A percentile compares a stretch with the other conserved stretches of the same genome.
phyloP scores from a whole-genome alignment of 1,284 basidiomycete genomes.

The Pseudozyma thailandica region DNA sequence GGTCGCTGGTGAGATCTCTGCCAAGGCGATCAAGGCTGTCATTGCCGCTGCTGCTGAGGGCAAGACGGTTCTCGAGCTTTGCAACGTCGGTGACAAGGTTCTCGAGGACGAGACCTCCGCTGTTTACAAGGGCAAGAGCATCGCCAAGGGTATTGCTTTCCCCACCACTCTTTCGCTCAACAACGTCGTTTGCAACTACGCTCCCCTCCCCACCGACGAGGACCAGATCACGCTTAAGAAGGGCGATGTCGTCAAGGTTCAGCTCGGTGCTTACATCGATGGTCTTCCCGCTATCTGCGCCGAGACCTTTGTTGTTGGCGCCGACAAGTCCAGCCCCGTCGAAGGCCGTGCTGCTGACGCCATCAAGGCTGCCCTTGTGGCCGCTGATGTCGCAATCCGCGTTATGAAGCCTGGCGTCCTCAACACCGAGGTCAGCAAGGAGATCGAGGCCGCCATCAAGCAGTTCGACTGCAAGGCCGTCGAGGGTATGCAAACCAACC shows the following conservation, averaged over 20 bases:
- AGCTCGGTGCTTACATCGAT: constrained; percentile 96
- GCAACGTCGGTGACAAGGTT: constrained; percentile 89
- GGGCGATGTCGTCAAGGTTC: constrained; percentile 93
- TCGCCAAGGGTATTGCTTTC: constrained; percentile 88
- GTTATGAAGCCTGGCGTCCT: constrained; percentile 76
- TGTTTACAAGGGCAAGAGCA: constrained; percentile 83
- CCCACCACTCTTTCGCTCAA: constrained; percentile 93
- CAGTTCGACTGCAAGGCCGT: constrained; percentile 67
- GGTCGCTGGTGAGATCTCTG: constrained; percentile 88
- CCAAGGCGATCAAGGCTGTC: constrained; percentile 82
- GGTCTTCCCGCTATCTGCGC: constrained; percentile 86
- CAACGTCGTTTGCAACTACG: constrained; percentile 74
- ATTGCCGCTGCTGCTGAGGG: constrained; percentile 73
- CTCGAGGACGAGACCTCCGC: constrained; percentile 84
- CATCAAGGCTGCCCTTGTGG: constrained; percentile 90
- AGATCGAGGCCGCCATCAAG: constrained; percentile 76
- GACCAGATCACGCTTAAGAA: constrained; percentile 77
- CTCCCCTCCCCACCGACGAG: constrained; percentile 72
- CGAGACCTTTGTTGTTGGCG: constrained; percentile 74
- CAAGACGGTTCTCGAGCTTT: constrained; percentile 88
- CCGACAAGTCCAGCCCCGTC: constrained; percentile 82
- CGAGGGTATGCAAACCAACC: constrained; percentile 81
- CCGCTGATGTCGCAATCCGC: constrained; percentile 82
- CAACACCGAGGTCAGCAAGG: constrained; percentile 93
- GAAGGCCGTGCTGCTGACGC: constrained; percentile 88